A percentile compares a stretch with the other conserved stretches of the same genome.
Evolutionary conservation across 441 rosid species (phyloP).

Genomic region (Croton laevigatus): DNA sequence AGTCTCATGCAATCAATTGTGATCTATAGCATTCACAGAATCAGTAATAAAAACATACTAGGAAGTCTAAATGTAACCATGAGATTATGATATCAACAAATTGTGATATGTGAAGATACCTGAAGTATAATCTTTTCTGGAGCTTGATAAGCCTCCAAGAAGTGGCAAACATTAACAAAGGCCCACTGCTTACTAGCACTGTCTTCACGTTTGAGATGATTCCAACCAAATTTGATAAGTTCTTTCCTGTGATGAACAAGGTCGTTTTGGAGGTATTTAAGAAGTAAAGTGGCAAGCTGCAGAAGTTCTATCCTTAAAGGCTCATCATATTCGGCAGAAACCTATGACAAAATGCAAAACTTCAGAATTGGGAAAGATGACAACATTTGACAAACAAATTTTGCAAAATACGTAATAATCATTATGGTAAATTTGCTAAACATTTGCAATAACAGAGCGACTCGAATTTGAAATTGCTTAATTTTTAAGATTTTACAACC

Average conservation of each 20-base stretch:
- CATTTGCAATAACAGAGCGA: too few relatives aligned
- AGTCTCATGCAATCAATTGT: neutral
- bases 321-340: conserved; percentile 98
- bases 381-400: conserved; percentile 1
- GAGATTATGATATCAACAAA: neutral
- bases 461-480: too few relatives aligned
- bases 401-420: neutral
- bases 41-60: neutral
- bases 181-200: conserved; percentile 99
- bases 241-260: conserved; percentile 98
- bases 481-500: too few relatives aligned
- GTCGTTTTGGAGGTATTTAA: conserved; percentile 93
- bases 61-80: neutral
- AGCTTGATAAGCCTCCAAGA: conserved; percentile 99
- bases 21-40: neutral
- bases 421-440: neutral
- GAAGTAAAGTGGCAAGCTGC: conserved; percentile 97
- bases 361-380: conserved; percentile 22
- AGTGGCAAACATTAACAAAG: conserved; percentile 99
- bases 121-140: conserved; percentile 99
- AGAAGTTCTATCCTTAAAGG: conserved; percentile 98
- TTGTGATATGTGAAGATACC: conserved; percentile 38
- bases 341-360: conserved; percentile 37
- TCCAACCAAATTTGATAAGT: conserved; percentile 99
- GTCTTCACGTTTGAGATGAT: conserved; percentile 99